phyloP scores from a whole-genome alignment of 2,329 filamentous ascomycete genomes.

The Colletotrichum tamarilloi region DNA sequence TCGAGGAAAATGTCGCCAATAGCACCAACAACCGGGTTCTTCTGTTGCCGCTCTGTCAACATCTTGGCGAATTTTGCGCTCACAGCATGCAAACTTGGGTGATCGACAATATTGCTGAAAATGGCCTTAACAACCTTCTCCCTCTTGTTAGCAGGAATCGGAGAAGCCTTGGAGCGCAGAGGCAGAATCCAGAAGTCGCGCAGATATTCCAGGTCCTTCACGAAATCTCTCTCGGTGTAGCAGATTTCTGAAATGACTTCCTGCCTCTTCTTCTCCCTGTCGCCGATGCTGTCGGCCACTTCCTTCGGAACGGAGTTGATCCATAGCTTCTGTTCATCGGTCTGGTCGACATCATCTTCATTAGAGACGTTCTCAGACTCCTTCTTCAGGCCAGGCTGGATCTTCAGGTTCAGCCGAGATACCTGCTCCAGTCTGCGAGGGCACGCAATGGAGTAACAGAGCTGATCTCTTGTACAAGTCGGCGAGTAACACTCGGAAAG shows the following conservation, averaged over 20 bases:
- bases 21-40: constrained; percentile 86
- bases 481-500: constrained; percentile 98
- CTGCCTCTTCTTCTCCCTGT: constrained; percentile 95
- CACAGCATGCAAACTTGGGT: constrained; percentile 83
- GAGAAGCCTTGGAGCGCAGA: constrained; percentile 82
- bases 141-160: constrained; percentile 86
- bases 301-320: constrained; percentile 98
- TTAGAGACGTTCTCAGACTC: constrained; percentile 67
- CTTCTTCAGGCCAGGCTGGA: constrained; percentile 85
- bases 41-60: constrained; percentile 91
- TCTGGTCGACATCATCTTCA: constrained; percentile 85
- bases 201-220: constrained; percentile 97
- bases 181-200: constrained; percentile 99
- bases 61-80: constrained; percentile 89
- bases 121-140: constrained; percentile 94
- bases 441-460: constrained; percentile 98
- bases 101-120: constrained; percentile 94
- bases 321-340: constrained; percentile 98
- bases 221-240: constrained; percentile 98
- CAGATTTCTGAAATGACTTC: constrained; percentile 98
- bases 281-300: constrained; percentile 87
- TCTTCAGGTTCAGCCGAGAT: constrained; percentile 91
- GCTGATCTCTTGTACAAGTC: constrained; percentile 92
- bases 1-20: constrained; percentile 96
- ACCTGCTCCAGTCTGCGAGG: constrained; percentile 94